Percentiles rank a stretch among this genome's conserved stretches.
Conservation (phyloP, 2,329 filamentous ascomycete species). For the Penicillium paneum region DNA sequence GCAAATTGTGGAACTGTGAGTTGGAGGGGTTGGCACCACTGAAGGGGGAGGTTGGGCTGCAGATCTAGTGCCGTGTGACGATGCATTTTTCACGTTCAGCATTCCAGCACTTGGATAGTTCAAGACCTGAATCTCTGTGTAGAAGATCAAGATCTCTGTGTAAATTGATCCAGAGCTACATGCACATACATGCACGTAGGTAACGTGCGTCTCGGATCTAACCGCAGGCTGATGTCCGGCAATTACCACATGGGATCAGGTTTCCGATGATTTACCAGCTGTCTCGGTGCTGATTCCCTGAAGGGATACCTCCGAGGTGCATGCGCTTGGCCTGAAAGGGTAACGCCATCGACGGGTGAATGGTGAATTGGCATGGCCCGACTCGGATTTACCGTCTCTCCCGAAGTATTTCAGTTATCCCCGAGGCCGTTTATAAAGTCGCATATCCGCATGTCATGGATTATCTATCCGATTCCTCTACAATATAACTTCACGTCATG, state of each 20-base stretch:
- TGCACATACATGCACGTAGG: background rate
- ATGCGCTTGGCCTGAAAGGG: background rate
- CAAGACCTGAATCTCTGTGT: background rate
- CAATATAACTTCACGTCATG: slow-evolving; percentile 6
- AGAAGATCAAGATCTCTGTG: background rate
- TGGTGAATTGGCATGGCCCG: background rate
- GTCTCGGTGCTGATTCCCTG: slow-evolving; percentile 12
- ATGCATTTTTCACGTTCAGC: background rate
- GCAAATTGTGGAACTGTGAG: background rate
- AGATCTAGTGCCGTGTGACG: slow-evolving; percentile 8
- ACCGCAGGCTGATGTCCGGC: background rate
- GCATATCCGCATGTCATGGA: background rate
- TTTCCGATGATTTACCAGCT: background rate
- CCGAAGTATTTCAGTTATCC: slow-evolving; percentile 2
- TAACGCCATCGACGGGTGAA: background rate
- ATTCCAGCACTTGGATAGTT: background rate
- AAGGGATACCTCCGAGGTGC: slow-evolving; percentile 5
- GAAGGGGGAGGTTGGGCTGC: slow-evolving; percentile 8
- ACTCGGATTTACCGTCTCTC: background rate
- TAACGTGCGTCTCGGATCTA: background rate
- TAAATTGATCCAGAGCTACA: background rate
- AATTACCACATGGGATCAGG: background rate
- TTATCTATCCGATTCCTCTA: background rate
- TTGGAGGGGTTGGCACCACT: slow-evolving; percentile 5
- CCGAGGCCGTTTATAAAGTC: background rate